These are phyloP conservation scores for Chlamydomonas incerta DNA, from an alignment of 139 green algal species.

Conservation along the genomic window DNA sequence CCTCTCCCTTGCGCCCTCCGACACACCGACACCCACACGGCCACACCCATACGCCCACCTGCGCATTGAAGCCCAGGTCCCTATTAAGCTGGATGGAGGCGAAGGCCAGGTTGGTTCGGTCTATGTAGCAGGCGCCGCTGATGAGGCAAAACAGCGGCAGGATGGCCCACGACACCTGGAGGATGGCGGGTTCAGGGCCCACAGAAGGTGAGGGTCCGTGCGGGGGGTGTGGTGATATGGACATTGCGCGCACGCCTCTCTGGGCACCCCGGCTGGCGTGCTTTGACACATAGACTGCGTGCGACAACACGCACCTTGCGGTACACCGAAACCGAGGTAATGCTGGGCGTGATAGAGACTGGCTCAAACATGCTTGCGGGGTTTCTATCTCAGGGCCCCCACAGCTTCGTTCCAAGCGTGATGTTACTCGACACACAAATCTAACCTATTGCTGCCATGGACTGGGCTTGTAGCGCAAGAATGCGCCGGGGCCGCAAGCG, in stretches of 20 bases:
- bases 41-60: not conserved
- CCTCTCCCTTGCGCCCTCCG: no score
- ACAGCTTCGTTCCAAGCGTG: not conserved
- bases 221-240: no score
- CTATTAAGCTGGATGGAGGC: slow-evolving; percentile 76
- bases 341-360: not conserved
- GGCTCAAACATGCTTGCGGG: slow-evolving; percentile 9
- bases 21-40: no score
- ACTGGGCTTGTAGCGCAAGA: no score
- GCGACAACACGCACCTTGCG: not conserved
- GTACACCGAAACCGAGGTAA: not conserved
- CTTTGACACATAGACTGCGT: no score
- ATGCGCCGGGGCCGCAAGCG: no score
- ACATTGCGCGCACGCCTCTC: no score
- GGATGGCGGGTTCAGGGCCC: no score
- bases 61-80: slow-evolving; percentile 53
- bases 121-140: slow-evolving; percentile 71
- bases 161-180: slow-evolving; percentile 26
- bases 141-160: slow-evolving; percentile 39
- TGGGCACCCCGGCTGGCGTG: no score
- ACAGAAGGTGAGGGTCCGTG: not conserved
- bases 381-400: no score
- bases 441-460: no score
- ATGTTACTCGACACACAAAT: not conserved
- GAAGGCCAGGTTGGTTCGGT: slow-evolving; percentile 83